Conservation (phyloP, 345 rosid species). For the Eucalyptus regnans region DNA sequence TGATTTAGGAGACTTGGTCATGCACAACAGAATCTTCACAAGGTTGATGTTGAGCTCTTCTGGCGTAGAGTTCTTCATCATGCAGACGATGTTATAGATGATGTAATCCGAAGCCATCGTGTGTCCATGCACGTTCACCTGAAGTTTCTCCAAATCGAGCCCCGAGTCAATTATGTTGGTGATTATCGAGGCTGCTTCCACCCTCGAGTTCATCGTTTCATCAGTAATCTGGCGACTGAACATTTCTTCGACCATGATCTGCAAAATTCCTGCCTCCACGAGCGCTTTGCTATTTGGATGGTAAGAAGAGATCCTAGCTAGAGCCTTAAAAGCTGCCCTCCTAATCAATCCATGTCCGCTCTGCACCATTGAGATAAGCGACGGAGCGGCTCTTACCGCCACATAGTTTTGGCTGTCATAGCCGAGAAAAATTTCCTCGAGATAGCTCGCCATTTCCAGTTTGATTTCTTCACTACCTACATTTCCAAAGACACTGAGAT, state of each 20-base stretch:
- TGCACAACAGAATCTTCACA: constrained; percentile 55
- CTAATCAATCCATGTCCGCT: constrained; percentile 37
- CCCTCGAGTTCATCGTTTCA: constrained; percentile 52
- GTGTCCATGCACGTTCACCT: constrained; percentile 52
- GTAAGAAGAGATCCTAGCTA: constrained; percentile 55
- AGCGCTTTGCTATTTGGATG: constrained; percentile 53
- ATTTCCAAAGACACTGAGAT: not conserved
- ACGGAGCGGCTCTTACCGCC: constrained; percentile 58
- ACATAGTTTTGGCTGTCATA: constrained; percentile 43
- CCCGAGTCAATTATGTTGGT: constrained; percentile 74
- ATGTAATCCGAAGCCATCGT: constrained; percentile 58
- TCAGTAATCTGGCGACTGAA: constrained; percentile 35
- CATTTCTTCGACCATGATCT: constrained; percentile 64
- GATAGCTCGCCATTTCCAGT: constrained; percentile 62
- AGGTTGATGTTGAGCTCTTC: constrained; percentile 59
- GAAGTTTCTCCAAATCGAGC: constrained; percentile 36
- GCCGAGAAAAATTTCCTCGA: constrained; percentile 53
- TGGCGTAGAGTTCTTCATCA: constrained; percentile 64
- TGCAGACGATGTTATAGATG: constrained; percentile 45
- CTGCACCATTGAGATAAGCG: constrained; percentile 54
- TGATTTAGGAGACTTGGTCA: constrained; percentile 49
- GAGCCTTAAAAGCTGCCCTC: constrained; percentile 54
- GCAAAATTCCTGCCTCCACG: constrained; percentile 43
- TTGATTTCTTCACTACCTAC: constrained; percentile 61
- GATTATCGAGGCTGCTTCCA: constrained; percentile 63